phyloP scores from a whole-genome alignment of 2,329 filamentous ascomycete genomes.

The Monosporascus sp. region DNA sequence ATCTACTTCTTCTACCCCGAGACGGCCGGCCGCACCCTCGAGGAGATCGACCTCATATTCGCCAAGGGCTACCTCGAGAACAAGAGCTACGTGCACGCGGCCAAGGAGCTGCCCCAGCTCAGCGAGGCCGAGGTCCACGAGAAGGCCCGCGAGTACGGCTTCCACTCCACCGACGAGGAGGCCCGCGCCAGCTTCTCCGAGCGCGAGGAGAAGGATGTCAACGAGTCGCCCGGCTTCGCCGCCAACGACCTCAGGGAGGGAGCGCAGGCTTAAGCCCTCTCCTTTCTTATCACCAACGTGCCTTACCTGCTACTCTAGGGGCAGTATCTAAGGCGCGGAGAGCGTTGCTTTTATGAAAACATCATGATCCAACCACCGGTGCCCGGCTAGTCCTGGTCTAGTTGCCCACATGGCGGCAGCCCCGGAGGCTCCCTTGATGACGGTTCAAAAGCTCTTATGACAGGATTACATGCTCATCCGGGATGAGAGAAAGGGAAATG shows the following conservation, averaged over 20 bases:
- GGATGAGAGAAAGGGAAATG: neutral
- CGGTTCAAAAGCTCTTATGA: too few species aligned
- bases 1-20: slow-evolving; percentile 51
- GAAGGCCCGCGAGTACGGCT: slow-evolving; percentile 33
- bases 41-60: slow-evolving; percentile 56
- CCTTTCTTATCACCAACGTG: too few species aligned
- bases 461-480: neutral
- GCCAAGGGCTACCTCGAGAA: slow-evolving; percentile 54
- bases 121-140: slow-evolving; percentile 45
- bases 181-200: slow-evolving; percentile 10
- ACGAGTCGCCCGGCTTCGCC: neutral
- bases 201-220: slow-evolving; percentile 11
- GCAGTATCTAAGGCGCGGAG: too few species aligned
- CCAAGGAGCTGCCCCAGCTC: slow-evolving; percentile 50
- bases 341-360: neutral
- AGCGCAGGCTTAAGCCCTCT: neutral
- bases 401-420: too few species aligned
- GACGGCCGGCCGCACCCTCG: slow-evolving; percentile 42
- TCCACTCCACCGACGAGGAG: slow-evolving; percentile 18
- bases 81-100: slow-evolving; percentile 56
- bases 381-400: too few species aligned
- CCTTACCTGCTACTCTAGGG: neutral
- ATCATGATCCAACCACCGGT: too few species aligned
- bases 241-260: neutral
- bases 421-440: too few species aligned